phyloP scores from a whole-genome alignment of 2,329 filamentous ascomycete genomes.

The Penicillium sp. region DNA sequence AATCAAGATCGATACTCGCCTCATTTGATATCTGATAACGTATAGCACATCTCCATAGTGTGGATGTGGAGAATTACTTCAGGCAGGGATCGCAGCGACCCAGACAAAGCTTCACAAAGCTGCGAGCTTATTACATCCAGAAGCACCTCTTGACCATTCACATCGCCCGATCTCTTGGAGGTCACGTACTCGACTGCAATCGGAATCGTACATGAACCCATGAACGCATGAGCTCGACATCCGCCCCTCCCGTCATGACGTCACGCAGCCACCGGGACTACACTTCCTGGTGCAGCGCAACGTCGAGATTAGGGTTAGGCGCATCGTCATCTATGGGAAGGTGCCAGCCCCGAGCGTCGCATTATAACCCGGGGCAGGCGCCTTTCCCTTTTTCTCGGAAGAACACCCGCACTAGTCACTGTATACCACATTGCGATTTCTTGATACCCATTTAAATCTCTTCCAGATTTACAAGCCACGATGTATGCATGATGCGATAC shows the following conservation, averaged over 20 bases:
- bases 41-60: too few species aligned
- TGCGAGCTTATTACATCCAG: neutral
- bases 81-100: constrained; percentile 6
- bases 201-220: too few species aligned
- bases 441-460: constrained; percentile 3
- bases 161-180: neutral
- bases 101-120: constrained; percentile 1
- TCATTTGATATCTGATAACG: neutral
- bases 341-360: constrained; percentile 9
- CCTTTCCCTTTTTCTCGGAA: neutral
- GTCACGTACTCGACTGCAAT: constrained; percentile 19
- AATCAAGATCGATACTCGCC: constrained; percentile 1
- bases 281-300: constrained; percentile 13
- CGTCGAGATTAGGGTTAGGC: constrained; percentile 15
- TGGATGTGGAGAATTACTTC: constrained; percentile 8
- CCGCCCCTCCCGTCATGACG: constrained; percentile 32
- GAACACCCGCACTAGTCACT: too few species aligned
- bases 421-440: too few species aligned
- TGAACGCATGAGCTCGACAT: constrained; percentile 30
- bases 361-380: neutral
- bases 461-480: constrained; percentile 1
- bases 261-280: constrained; percentile 26
- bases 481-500: constrained; percentile 22
- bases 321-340: constrained; percentile 27
- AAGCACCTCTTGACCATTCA: too few species aligned